A percentile compares a stretch with the other conserved stretches of the same genome.
Conservation (phyloP, 345 rosid genomes). For the Eucalyptus microcorys region DNA sequence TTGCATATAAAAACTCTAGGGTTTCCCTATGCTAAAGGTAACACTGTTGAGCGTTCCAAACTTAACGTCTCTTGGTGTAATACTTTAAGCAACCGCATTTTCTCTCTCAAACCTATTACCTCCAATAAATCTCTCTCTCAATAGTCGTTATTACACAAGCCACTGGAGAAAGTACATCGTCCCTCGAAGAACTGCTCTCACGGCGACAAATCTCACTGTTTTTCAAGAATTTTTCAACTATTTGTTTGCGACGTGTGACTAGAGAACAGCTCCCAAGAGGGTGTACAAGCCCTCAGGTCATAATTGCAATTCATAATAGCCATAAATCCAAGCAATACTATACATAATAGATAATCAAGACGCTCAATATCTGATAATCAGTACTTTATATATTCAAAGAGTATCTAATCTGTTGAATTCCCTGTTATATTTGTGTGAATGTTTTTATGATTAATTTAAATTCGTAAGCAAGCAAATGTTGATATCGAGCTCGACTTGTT, state of each 20-base stretch:
- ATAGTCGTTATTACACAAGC: background rate
- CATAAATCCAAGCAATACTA: no score
- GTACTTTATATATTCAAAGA: background rate
- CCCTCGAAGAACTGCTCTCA: rapidly evolving
- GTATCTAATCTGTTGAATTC: no score
- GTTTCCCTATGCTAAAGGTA: no score
- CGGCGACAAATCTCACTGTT: rapidly evolving
- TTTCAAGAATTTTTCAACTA: background rate
- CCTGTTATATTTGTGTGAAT: background rate
- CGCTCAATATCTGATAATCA: background rate
- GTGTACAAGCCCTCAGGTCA: background rate
- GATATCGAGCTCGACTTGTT: background rate
- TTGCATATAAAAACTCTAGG: no score
- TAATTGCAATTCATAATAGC: no score
- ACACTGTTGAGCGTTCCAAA: no score
- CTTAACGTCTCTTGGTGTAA: no score
- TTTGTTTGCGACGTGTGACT: background rate
- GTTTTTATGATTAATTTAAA: background rate
- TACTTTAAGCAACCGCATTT: no score
- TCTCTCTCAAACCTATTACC: no score
- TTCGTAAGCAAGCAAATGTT: background rate
- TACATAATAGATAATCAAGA: no score
- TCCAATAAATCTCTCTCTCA: no score
- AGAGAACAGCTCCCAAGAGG: background rate
- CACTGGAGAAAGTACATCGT: background rate